Conservation (phyloP, 2,329 filamentous ascomycete species). For the Orbilia blumenaviensis region DNA sequence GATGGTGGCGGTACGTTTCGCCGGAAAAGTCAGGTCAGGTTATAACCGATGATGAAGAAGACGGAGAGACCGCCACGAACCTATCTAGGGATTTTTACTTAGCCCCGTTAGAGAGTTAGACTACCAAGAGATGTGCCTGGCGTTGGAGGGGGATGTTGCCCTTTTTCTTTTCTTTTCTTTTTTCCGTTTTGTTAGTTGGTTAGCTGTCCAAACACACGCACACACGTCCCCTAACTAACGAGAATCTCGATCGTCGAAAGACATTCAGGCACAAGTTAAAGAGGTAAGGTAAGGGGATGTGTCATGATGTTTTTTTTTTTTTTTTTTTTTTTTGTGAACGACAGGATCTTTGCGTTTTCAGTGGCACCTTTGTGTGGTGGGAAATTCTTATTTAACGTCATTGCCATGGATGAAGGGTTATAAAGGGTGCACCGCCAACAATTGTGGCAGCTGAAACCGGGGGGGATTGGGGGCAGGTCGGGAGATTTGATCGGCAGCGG, state of each 20-base stretch:
- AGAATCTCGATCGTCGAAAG: constrained; percentile 21
- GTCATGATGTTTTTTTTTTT: too few species aligned
- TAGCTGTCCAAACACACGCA: too few species aligned
- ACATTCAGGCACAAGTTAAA: constrained; percentile 1
- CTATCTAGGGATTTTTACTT: neutral
- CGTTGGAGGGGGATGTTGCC: too few species aligned
- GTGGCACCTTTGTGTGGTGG: constrained; percentile 2
- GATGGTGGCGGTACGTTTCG: neutral
- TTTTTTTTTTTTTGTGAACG: neutral
- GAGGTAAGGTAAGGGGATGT: too few species aligned
- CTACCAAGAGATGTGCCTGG: neutral
- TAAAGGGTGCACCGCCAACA: constrained; percentile 34
- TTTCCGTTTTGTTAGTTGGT: neutral
- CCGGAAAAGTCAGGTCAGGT: constrained; percentile 38
- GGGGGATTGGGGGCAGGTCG: neutral
- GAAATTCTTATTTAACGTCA: constrained; percentile 1
- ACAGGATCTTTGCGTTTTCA: constrained; percentile 15
- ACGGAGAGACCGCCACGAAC: neutral
- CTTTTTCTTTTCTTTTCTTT: too few species aligned
- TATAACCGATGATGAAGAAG: constrained; percentile 17
- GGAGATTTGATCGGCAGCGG: constrained; percentile 33
- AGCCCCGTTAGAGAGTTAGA: constrained; percentile 20
- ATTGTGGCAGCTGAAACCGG: constrained; percentile 31
- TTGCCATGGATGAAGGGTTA: neutral
- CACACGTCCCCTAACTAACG: too few species aligned